Base-by-base conservation (phyloP, 768 basidiomycete genomes). In the Pisolithus marmoratus region DNA sequence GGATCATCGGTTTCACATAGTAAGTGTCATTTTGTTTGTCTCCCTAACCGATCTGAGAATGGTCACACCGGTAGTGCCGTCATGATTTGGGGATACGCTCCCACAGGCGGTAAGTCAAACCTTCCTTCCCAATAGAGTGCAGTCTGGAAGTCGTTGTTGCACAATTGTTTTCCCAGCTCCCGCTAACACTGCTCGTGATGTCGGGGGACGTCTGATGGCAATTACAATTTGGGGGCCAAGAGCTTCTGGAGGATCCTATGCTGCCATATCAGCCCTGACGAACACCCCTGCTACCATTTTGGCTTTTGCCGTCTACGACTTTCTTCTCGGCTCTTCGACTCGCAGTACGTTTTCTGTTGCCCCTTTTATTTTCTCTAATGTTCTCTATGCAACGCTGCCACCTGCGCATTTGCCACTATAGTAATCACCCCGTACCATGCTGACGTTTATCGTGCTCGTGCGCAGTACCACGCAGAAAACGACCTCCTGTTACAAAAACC, bases 251-350 rank as follows among this genome's bases (percentile, higher is more conserved):
- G 78, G 76, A 17, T 55, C 60, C 6, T 87, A 85, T 59, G 76
- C 80, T 2, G 85, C 83, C 9, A 76, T 86, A 46, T 62, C 84
- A 1, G 80, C 85, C 2, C 73, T 86, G 29, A 80, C 80, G 4
- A 86, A 83, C 57, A 82, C 86, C 58, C 82, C 82, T 3, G 82
- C 83, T 3, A 86, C 77, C 14, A 48, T 84, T 26, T 65, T 83
- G 45, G 82, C 74, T 15, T 76, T 72, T 23, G 52, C 72, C 48
- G 51, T 84, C 24, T 84, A 86, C 49, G 80, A 84, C 55, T 52
- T 76, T 8, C 73, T 86, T 63, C 67, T 87, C 23, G 63, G 70
- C 22, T 84, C 85, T 61, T 80, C 79, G 11, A 76, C 78, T 54
- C 68, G 83, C 64, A 80, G 83, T 82, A 58, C 53, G 77, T 65